phyloP scores from a whole-genome alignment of 768 basidiomycete genomes.

The Trametes villosa region DNA sequence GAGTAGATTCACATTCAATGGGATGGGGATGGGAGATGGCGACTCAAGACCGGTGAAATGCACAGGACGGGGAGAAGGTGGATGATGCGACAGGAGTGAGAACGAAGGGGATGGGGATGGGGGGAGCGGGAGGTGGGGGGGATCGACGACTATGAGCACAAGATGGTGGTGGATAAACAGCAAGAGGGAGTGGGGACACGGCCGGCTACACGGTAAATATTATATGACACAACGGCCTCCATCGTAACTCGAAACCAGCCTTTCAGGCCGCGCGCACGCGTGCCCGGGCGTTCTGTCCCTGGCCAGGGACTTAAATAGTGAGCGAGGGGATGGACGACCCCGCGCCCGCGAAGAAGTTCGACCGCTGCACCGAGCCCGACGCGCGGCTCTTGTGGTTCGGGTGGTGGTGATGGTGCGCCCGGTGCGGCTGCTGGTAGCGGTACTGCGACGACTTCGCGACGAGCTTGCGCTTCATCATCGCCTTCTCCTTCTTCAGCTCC shows the following conservation, averaged over 20 bases:
- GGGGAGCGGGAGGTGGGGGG: background rate
- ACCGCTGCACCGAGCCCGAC: constrained; percentile 57
- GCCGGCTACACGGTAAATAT: background rate
- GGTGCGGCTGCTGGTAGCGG: constrained; percentile 48
- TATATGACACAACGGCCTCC: constrained; percentile 7
- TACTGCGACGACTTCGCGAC: constrained; percentile 42
- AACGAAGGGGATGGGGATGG: background rate
- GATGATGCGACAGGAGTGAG: background rate
- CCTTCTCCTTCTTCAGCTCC: constrained; percentile 69
- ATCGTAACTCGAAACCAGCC: background rate
- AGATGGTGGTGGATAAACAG: constrained; percentile 9
- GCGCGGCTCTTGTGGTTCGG: constrained; percentile 65
- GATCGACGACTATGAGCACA: constrained; percentile 4
- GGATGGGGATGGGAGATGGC: background rate
- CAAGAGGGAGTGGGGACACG: background rate
- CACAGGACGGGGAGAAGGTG: background rate
- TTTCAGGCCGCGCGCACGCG: background rate
- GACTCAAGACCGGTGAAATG: background rate
- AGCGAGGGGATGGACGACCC: constrained; percentile 31
- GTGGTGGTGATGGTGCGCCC: constrained; percentile 58
- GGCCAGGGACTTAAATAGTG: constrained; percentile 19
- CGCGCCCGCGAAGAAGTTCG: constrained; percentile 36
- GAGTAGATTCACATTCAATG: constrained; percentile 5
- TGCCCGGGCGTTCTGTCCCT: background rate
- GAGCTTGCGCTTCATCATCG: constrained; percentile 63